Conservation (phyloP, 2,329 filamentous ascomycete genomes). For the Alternaria alternata region DNA sequence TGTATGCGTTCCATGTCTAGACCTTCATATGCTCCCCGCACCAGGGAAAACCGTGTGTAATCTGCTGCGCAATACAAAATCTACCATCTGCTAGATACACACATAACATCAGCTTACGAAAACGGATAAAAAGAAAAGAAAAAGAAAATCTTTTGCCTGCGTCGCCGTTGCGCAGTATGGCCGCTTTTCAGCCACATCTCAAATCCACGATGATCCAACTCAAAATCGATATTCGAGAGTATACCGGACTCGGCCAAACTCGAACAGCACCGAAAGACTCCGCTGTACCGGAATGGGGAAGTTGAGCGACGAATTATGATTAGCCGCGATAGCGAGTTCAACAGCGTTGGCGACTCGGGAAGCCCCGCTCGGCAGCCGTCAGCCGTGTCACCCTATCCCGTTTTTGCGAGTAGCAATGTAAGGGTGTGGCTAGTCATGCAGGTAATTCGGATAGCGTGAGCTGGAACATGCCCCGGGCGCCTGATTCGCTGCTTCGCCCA, state of each 20-base stretch:
- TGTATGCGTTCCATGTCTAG: slow-evolving; percentile 9
- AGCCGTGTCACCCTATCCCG: slow-evolving; percentile 17
- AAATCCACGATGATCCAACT: slow-evolving; percentile 1
- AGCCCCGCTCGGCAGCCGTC: slow-evolving; percentile 33
- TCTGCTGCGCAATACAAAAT: not conserved
- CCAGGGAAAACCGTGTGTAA: not conserved
- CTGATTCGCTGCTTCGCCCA: slow-evolving; percentile 17
- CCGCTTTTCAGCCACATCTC: not conserved
- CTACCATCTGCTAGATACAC: not conserved
- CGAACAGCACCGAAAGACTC: slow-evolving; percentile 5
- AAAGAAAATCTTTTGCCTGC: not conserved
- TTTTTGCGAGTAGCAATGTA: slow-evolving; percentile 14
- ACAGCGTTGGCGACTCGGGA: slow-evolving; percentile 25
- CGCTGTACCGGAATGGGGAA: slow-evolving; percentile 8
- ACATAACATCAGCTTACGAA: not conserved
- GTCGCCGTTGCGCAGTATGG: not conserved
- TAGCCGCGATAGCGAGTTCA: slow-evolving; percentile 14
- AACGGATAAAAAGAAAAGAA: too few species aligned
- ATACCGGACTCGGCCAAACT: slow-evolving; percentile 3
- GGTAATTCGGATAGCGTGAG: slow-evolving; percentile 29
- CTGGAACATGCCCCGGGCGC: slow-evolving; percentile 6
- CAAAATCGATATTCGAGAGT: slow-evolving; percentile 3
- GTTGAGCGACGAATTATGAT: slow-evolving; percentile 17
- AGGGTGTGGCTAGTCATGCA: slow-evolving; percentile 29
- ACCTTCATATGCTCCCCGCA: slow-evolving; percentile 3